Evolutionary conservation across 257 asterid genomes (phyloP), one percentile per base, ranked within the genome.

Genomic region (Salvia miltiorrhiza): DNA sequence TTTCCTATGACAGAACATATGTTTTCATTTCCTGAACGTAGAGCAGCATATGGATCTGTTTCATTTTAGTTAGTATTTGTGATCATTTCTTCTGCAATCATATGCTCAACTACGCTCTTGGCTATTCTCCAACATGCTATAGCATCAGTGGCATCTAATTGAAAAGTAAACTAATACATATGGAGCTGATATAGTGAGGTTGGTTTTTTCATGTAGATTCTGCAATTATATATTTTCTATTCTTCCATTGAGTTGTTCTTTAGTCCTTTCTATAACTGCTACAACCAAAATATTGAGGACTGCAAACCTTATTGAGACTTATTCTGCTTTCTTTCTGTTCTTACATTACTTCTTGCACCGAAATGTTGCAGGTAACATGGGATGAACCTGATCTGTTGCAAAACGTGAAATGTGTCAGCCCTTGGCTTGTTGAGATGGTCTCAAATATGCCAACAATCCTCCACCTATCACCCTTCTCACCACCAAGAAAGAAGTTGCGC

Each of bases 401-500:
- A 63, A 90, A 88, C 24, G 97, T 93, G 75, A 93, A 85, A 84
- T 84, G 92, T 47, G 98, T 90, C 20, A 90, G 87, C 87, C 98
- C 98, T 9, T 93, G 98, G 98, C 90, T 90, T 45, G 93, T 90
- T 30, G 97, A 93, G 69, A 67, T 88, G 82, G 94, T 86, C 40
- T 81, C 98, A 8, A 82, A 78, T 56, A 82, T 92, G 81, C 96
- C 98, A 23, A 80, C 68, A 24, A 41, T 80, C 33, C 85, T 87
- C 73, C 88, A 86, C 63, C 80, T 86, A 21, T 78, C 97, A 37
- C 92, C 96, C 53, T 86, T 86, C 80, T 86, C 96, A 47, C 92
- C 96, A 16, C 87, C 94, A 13, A 76, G 90, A 39, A 92, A 90
- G 77, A 92, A 84, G 76, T 45, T 84, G 77, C 84, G 92, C 26